A percentile compares a stretch with the other conserved stretches of the same genome.
These are phyloP conservation scores for Calocybe gangraenosa DNA, from an alignment of 768 basidiomycete genomes.

Conservation along the genomic window DNA sequence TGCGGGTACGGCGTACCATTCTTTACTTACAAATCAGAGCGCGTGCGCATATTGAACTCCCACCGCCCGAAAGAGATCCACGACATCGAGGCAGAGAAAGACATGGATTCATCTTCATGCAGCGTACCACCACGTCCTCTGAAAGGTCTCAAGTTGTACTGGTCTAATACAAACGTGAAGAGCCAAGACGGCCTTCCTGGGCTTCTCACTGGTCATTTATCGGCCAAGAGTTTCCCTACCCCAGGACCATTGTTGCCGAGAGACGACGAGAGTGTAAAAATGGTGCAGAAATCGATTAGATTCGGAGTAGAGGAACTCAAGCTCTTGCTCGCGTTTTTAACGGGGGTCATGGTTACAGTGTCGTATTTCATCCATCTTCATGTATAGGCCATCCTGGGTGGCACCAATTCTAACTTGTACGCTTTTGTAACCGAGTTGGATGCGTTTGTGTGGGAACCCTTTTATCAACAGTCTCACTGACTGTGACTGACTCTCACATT, in stretches of 20 bases:
- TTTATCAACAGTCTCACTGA: too few relatives aligned
- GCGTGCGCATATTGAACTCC: conserved; percentile 46
- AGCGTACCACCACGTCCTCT: conserved; percentile 9
- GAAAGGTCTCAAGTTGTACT: conserved; percentile 53
- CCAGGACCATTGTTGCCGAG: neutral
- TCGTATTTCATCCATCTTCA: conserved; percentile 5
- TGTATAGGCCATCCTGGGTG: too few relatives aligned
- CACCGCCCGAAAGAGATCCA: conserved; percentile 36
- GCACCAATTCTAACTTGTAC: too few relatives aligned
- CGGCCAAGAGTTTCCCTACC: conserved; percentile 9
- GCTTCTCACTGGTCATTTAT: conserved; percentile 26
- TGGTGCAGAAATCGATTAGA: neutral
- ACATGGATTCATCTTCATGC: conserved; percentile 7
- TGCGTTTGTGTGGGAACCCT: too few relatives aligned
- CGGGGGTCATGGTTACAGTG: conserved; percentile 9
- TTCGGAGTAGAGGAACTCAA: conserved; percentile 4
- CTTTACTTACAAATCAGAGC: conserved; percentile 53
- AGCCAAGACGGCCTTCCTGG: conserved; percentile 60
- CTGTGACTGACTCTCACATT: too few relatives aligned
- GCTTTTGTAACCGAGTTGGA: too few relatives aligned
- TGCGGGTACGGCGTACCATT: conserved; percentile 65
- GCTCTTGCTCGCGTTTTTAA: conserved; percentile 10
- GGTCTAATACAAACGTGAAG: conserved; percentile 42
- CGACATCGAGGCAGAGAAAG: conserved; percentile 27
- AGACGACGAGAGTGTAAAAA: neutral